Evolutionary conservation across 352 stramenopile species (phyloP), one percentile per base, ranked within the genome.

Genomic region (Phytopythium kandeliae): DNA sequence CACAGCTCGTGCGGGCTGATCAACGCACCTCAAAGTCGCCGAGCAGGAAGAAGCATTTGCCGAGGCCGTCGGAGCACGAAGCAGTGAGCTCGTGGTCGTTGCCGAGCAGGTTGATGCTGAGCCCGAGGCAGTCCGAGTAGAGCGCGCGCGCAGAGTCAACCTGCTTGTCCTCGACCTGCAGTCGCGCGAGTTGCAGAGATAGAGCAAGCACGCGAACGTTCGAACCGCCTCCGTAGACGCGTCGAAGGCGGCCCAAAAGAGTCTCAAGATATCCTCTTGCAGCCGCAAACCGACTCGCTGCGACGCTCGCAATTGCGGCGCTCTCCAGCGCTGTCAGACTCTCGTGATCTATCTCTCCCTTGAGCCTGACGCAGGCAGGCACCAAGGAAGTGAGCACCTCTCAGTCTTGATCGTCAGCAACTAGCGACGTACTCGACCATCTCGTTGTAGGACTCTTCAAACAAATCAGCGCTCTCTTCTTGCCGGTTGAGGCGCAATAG

Each of bases 1-100:
- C 16, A 46, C 2, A 22, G 15, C 13, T 26, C n/a, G 28, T 22
- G 9, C 2, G 7, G 36, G 19, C 11, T 0, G 11, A 33, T 12
- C 0, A 3, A 58, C 38, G 15, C 31, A 86, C 77, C 55, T 83
- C 46, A 15, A 86, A 79, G 5, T 82, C 62, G 3, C 71, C 71
- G 0, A 76, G 53, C 11, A 85, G 47, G 36, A 88, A 87, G 24
- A 54, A 68, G n/a, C 74, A 85, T 33, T 74, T 78, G 17, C 65
- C 78, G 0, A 88, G 36, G 7, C 62, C 63, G 31, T 89, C 78
- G 7, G 56, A 50, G 33, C 68, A 85, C n/a, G 57, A 31, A 0
- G 77, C 28, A 5, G 60, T 55, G n/a, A 60, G 16, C 6, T 40
- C 40, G 15, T 75, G 48, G 1, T 55, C 19, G 11, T 48, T 37